Evolutionary conservation across 1,284 basidiomycete species (phyloP).

Genomic region (Erythrobasidium hasegawianum): DNA sequence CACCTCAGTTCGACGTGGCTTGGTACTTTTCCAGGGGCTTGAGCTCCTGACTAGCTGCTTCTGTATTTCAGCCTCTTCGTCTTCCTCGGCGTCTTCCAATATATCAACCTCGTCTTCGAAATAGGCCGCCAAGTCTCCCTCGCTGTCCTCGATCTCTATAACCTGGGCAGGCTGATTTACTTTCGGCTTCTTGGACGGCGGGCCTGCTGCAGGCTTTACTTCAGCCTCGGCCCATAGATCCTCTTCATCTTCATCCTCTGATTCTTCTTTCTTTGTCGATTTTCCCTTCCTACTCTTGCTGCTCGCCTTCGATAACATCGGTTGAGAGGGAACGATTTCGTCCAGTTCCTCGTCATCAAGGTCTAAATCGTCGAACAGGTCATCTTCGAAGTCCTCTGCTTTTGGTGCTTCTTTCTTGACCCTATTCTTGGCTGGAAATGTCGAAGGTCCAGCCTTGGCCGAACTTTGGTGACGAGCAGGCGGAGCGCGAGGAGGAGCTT

Average conservation of each 20-base stretch:
- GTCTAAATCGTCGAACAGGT: background rate
- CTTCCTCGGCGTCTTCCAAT: background rate
- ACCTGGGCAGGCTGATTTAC: conserved; percentile 9
- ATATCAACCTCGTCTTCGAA: background rate
- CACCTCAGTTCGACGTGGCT: no score
- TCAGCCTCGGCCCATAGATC: background rate
- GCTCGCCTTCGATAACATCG: no score
- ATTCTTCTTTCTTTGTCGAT: background rate
- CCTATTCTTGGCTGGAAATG: background rate
- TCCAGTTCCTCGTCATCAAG: no score
- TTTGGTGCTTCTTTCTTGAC: background rate
- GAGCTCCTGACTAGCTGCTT: no score
- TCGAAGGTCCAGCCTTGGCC: background rate
- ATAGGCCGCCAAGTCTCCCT: background rate
- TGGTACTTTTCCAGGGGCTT: no score
- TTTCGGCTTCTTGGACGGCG: background rate
- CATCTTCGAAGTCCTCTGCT: background rate
- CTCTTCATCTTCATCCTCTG: background rate
- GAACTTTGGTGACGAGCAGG: background rate
- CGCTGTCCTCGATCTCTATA: conserved; percentile 18
- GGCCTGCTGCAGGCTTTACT: background rate
- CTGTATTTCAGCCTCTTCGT: background rate
- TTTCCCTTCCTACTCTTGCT: background rate
- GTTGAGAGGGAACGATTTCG: no score
- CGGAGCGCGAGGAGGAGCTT: conserved; percentile 1